Percentiles rank a stretch among this genome's conserved stretches.
These are phyloP conservation scores for Bolboschoenus planiculmis DNA, from an alignment of 176 grass and related monocot genomes.

Conservation along the genomic window DNA sequence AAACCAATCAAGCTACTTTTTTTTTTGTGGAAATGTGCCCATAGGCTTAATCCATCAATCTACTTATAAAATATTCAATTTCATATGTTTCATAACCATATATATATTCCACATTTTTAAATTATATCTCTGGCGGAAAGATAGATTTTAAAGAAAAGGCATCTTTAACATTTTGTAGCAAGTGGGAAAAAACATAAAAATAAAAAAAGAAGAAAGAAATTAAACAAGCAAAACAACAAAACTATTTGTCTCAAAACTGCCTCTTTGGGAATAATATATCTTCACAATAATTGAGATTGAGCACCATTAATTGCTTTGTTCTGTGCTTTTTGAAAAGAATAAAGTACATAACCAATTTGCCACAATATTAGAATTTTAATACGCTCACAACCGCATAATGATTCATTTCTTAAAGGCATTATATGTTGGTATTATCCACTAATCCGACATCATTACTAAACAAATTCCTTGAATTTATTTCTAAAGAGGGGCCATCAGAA, in stretches of 20 bases:
- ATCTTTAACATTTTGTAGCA: not conserved
- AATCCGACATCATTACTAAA: constrained; percentile 9
- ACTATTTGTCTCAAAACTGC: not conserved
- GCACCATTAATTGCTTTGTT: constrained; percentile 17
- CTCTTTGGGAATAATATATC: not conserved
- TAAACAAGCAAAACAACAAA: not conserved
- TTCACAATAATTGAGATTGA: not conserved
- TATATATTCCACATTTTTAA: not conserved
- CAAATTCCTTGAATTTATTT: not conserved
- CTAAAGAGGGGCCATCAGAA: not conserved
- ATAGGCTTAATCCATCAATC: too few relatives aligned
- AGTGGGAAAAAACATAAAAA: not conserved
- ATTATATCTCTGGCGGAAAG: not conserved
- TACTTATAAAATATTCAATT: not conserved
- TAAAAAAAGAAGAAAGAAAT: not conserved
- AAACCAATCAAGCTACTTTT: not conserved
- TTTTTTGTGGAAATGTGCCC: too few relatives aligned
- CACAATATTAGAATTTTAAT: not conserved
- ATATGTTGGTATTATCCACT: constrained; percentile 17
- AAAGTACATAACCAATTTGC: constrained; percentile 20
- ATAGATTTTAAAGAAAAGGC: not conserved
- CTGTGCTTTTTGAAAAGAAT: not conserved
- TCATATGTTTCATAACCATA: not conserved
- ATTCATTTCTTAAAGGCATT: constrained; percentile 14
- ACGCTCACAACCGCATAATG: not conserved